Conservation (phyloP, 345 rosid genomes). For the Ceriops zippeliana region DNA sequence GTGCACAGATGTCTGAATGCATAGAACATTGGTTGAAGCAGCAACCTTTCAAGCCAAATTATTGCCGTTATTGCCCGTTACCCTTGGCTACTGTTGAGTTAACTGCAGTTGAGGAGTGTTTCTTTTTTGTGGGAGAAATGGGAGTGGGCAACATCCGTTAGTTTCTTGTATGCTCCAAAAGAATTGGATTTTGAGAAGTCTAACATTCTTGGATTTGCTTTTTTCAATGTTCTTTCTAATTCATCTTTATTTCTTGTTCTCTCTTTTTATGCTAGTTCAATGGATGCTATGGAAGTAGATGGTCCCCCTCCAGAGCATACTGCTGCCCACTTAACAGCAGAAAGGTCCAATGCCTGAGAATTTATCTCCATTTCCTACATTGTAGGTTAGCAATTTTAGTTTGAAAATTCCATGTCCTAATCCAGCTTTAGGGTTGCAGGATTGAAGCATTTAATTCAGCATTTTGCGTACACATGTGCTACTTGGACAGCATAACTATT, state of each 20-base stretch:
- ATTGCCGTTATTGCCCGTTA: not conserved
- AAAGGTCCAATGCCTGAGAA: constrained; percentile 42
- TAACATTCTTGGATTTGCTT: too few species aligned
- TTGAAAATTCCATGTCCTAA: not conserved
- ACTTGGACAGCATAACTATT: constrained; percentile 62
- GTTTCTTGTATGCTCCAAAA: too few species aligned
- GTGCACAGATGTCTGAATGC: not conserved
- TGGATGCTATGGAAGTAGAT: constrained; percentile 83
- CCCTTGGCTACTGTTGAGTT: not conserved
- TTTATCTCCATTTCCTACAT: not conserved
- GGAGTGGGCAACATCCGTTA: too few species aligned
- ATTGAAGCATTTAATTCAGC: constrained; percentile 63
- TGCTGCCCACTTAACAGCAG: constrained; percentile 42
- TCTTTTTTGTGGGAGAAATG: too few species aligned
- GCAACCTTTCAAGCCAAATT: not conserved
- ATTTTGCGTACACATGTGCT: constrained; percentile 85
- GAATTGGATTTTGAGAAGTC: too few species aligned
- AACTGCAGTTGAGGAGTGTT: too few species aligned
- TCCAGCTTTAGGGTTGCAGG: constrained; percentile 30
- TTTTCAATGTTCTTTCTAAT: not conserved
- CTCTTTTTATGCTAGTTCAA: constrained; percentile 6
- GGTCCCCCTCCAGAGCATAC: constrained; percentile 50
- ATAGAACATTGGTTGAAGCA: not conserved
- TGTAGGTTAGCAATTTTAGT: not conserved
- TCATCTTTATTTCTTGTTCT: not conserved